These are phyloP conservation scores for Rhodotorula sphaerocarpa DNA, from an alignment of 768 basidiomycete genomes.

Conservation along the genomic window DNA sequence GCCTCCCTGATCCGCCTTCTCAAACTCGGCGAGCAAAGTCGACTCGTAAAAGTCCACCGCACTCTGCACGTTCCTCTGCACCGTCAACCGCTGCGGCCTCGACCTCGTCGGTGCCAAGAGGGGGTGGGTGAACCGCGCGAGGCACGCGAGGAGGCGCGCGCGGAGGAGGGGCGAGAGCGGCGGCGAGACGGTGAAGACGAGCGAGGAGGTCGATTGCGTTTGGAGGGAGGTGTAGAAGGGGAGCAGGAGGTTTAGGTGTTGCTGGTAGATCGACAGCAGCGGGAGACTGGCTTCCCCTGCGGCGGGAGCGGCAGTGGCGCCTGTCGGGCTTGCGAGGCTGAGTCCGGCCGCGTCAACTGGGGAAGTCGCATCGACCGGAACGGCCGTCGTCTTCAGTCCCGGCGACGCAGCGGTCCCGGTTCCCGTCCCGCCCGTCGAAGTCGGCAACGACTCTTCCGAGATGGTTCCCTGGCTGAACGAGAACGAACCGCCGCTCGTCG, in stretches of 20 bases:
- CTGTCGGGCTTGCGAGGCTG: constrained; percentile 6
- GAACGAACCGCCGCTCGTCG: neutral
- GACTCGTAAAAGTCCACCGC: constrained; percentile 85
- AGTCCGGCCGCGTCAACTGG: neutral
- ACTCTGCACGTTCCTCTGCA: constrained; percentile 57
- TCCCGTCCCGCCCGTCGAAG: too few species aligned
- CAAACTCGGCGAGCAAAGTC: constrained; percentile 74
- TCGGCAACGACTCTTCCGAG: neutral
- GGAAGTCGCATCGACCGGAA: too few species aligned
- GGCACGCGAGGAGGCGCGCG: constrained; percentile 59
- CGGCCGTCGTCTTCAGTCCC: too few species aligned
- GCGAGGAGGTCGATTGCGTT: constrained; percentile 57
- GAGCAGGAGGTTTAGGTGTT: constrained; percentile 44
- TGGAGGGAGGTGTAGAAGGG: constrained; percentile 46
- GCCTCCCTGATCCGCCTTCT: too few species aligned
- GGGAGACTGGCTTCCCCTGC: neutral
- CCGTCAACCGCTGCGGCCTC: constrained; percentile 52
- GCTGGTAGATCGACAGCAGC: constrained; percentile 32
- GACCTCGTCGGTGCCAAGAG: constrained; percentile 60
- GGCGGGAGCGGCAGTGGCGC: neutral
- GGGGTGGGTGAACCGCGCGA: constrained; percentile 62
- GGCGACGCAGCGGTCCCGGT: too few species aligned
- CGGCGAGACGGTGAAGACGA: constrained; percentile 56
- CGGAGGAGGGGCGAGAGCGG: constrained; percentile 40
- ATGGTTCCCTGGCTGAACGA: neutral